Base-by-base conservation (phyloP, 257 asterid species). In the Gentiana dahurica region DNA sequence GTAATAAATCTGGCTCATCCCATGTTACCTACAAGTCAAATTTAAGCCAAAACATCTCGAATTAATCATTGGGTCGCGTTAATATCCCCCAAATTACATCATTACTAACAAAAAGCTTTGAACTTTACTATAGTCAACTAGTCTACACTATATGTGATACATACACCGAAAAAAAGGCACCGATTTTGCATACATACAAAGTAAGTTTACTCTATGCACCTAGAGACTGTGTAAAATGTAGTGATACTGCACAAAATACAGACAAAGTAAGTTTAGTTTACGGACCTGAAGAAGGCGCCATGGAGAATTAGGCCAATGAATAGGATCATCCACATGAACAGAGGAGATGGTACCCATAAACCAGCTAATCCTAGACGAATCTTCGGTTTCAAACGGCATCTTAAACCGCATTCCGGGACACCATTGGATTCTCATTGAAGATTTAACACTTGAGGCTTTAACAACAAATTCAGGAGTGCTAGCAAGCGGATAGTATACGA, bases 341-440 rank as follows among this genome's bases (percentile, higher is more conserved):
- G 87, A 63, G 1, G 93, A 73, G 1, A 86, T 55, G 8, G 95
- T 83, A 34, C 95, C 95, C 95, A 83, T 80, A 46, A 86, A 86
- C 95, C 95, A 86, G 57, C 95, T 86, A 1, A 86, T 86, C 65
- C 93, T 60, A 2, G 89, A 83, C 0, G 95, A 86, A 73, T 83
- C 95, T 60, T 86, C 95, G 0, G 93, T 83, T 80, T 86, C 95
- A 3, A 85, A 85, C 8, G 95, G 84, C 95, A 85, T 85, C 79
- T 85, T 85, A 59, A 85, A 85, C 78, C 91, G 77, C 93, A 81
- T 83, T 65, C 93, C 93, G 0, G 95, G 55, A 51, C 75, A 71
- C 87, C 89, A 86, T 35, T 69, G 87, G 8, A 81, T 70, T 58
- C 82, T 75, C 85, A 77, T 79, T 2, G 93, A 89, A 41, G 75